Evolutionary conservation across 2,329 filamentous ascomycete species (phyloP).

Genomic region (Penicillium sp.): DNA sequence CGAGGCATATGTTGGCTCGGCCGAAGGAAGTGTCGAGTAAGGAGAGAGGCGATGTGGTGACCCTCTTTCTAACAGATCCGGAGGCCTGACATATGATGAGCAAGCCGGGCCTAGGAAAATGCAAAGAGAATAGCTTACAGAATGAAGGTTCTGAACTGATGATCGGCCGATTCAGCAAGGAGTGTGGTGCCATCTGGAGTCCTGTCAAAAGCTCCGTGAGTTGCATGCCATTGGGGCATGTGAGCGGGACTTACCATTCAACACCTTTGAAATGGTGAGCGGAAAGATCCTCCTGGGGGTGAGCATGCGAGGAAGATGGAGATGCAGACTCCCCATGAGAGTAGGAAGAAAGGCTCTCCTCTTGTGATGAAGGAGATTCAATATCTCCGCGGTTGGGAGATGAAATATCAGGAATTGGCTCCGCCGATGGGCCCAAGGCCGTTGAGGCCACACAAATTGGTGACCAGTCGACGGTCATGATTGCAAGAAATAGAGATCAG

Average conservation of each 20-base stretch:
- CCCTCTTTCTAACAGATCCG: slow-evolving; percentile 45
- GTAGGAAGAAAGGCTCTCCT: not conserved
- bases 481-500: not conserved
- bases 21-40: slow-evolving; percentile 45
- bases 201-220: slow-evolving; percentile 22
- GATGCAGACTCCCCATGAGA: not conserved
- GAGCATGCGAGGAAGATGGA: not conserved
- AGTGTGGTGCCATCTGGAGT: slow-evolving; percentile 56
- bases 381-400: not conserved
- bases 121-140: slow-evolving; percentile 37
- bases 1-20: slow-evolving; percentile 52
- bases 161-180: slow-evolving; percentile 51
- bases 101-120: not conserved
- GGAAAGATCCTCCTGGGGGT: not conserved
- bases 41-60: slow-evolving; percentile 39
- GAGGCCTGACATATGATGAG: slow-evolving; percentile 36
- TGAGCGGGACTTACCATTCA: slow-evolving; percentile 37
- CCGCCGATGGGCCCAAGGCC: not conserved
- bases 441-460: slow-evolving; percentile 31
- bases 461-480: not conserved
- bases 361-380: not conserved
- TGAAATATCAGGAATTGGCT: not conserved
- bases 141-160: slow-evolving; percentile 51
- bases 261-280: slow-evolving; percentile 40
- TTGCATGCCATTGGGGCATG: not conserved